Conservation (phyloP, 176 grass and related monocot species). For the Saccharum officinarum region DNA sequence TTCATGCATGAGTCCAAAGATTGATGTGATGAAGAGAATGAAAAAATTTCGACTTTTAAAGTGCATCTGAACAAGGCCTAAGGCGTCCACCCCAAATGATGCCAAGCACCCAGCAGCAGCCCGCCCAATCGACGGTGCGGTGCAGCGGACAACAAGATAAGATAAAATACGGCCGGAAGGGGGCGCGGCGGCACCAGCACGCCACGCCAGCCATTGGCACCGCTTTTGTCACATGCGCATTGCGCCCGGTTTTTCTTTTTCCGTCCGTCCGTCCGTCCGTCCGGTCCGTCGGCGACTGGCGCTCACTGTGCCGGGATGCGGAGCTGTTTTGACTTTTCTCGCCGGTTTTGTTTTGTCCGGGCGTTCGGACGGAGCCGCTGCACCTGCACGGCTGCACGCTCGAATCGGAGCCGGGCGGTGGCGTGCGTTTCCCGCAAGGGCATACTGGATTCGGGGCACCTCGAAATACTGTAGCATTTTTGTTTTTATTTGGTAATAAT, state of each 20-base stretch:
- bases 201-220: background rate
- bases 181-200: background rate
- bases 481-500: too few relatives aligned
- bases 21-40: too few relatives aligned
- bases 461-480: too few relatives aligned
- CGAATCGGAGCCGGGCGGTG: background rate
- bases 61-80: too few relatives aligned
- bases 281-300: background rate
- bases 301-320: background rate
- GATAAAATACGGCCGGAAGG: background rate
- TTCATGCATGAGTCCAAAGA: too few relatives aligned
- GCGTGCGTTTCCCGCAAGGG: background rate
- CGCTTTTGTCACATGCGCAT: constrained; percentile 22
- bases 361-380: background rate
- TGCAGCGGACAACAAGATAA: background rate
- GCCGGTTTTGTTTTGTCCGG: background rate
- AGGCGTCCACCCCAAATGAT: constrained; percentile 35
- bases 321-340: background rate
- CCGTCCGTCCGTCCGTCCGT: background rate
- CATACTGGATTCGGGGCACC: too few relatives aligned
- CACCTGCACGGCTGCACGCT: background rate
- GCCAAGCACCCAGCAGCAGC: constrained; percentile 3
- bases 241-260: too few relatives aligned
- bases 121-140: background rate
- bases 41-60: too few relatives aligned